These are phyloP conservation scores for Fistulinella prunicolor DNA, from an alignment of 768 basidiomycete genomes.

Conservation along the genomic window DNA sequence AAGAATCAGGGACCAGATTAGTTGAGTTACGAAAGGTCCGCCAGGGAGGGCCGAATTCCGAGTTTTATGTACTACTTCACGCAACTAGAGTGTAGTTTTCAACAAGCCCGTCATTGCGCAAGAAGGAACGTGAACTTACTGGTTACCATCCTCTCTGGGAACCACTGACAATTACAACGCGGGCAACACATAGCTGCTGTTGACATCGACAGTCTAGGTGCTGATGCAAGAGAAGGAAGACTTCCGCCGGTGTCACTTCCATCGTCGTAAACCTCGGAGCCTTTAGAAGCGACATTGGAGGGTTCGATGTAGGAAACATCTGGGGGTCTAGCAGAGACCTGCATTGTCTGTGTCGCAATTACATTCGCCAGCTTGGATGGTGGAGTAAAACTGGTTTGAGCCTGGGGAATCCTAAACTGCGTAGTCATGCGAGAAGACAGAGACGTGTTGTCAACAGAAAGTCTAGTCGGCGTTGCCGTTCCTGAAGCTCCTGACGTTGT, in stretches of 20 bases:
- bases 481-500: neutral
- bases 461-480: conserved; percentile 11
- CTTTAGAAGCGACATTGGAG: conserved; percentile 15
- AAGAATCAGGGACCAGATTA: conserved; percentile 17
- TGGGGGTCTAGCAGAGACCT: neutral
- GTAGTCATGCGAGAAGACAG: conserved; percentile 2
- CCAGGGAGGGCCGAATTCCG: conserved; percentile 1
- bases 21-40: neutral
- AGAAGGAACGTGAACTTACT: conserved; percentile 6
- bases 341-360: conserved; percentile 25
- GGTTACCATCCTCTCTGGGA: conserved; percentile 27
- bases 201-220: conserved; percentile 27
- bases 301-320: conserved; percentile 17
- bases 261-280: neutral
- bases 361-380: conserved; percentile 30
- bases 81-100: neutral
- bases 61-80: conserved; percentile 3
- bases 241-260: conserved; percentile 9
- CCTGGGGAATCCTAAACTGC: conserved; percentile 21
- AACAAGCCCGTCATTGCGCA: neutral
- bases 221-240: neutral
- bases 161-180: conserved; percentile 28
- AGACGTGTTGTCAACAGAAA: conserved; percentile 7
- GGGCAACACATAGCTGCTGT: conserved; percentile 18
- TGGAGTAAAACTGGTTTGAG: conserved; percentile 26